Evolutionary conservation across 2,329 filamentous ascomycete species (phyloP).

Genomic region (Fusarium denticulatum): DNA sequence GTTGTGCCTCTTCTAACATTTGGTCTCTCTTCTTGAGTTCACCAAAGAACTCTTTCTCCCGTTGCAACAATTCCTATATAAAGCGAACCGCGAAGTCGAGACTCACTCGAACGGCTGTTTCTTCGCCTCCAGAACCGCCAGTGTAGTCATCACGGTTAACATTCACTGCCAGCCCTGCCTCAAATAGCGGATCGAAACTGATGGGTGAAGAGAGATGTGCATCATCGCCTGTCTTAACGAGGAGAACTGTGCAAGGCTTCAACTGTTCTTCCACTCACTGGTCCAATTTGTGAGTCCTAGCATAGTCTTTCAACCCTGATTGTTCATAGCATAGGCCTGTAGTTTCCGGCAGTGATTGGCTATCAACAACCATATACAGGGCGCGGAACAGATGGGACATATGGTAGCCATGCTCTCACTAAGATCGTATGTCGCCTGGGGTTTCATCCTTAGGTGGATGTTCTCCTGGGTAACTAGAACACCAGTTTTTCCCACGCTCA

Average conservation of each 20-base stretch:
- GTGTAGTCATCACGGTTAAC: not conserved
- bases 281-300: too few species aligned
- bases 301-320: too few species aligned
- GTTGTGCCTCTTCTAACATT: not conserved
- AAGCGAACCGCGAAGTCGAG: not conserved
- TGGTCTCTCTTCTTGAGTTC: not conserved
- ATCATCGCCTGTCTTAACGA: not conserved
- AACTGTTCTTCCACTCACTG: too few species aligned
- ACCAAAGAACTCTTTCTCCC: not conserved
- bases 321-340: too few species aligned
- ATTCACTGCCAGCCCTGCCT: not conserved
- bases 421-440: not conserved
- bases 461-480: not conserved
- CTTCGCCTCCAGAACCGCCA: not conserved
- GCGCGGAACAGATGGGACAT: not conserved
- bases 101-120: not conserved
- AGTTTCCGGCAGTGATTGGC: too few species aligned
- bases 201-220: not conserved
- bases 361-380: not conserved
- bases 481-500: not conserved
- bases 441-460: accelerated
- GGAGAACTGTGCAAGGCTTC: too few species aligned
- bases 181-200: not conserved
- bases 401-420: not conserved
- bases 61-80: not conserved